These are phyloP conservation scores for Acanthamoeba rhysodes DNA, from an alignment of 208 protist genomes.

Conservation along the genomic window DNA sequence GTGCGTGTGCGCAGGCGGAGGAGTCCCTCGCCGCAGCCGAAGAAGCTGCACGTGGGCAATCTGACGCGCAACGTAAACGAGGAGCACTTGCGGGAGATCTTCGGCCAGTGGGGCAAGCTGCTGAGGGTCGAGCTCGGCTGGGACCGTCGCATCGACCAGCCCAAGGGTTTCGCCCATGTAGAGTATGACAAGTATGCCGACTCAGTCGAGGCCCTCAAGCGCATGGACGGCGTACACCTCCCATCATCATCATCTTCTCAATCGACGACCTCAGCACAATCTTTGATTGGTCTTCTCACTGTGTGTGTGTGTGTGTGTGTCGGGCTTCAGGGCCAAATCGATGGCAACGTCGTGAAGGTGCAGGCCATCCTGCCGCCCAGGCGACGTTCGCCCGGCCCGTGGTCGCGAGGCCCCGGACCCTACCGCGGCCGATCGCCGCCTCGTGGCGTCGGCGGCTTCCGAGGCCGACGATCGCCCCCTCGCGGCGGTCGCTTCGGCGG, in stretches of 20 bases:
- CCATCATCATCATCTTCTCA: background rate
- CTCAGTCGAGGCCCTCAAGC: constrained; percentile 14
- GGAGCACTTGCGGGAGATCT: constrained; percentile 45
- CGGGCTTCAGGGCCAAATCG: constrained; percentile 26
- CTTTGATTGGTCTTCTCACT: background rate
- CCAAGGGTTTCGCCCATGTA: constrained; percentile 44
- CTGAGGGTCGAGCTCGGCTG: constrained; percentile 11
- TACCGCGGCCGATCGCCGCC: constrained; percentile 25
- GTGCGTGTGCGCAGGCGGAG: background rate
- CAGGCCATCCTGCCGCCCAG: constrained; percentile 27
- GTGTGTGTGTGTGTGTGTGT: background rate
- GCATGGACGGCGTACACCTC: constrained; percentile 54
- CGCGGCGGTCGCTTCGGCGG: background rate
- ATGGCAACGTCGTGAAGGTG: constrained; percentile 60
- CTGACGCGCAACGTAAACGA: constrained; percentile 67
- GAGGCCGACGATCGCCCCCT: background rate
- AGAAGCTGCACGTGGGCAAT: constrained; percentile 52
- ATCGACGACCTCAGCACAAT: too few relatives aligned
- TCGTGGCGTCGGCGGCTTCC: background rate
- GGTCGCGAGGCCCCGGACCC: background rate
- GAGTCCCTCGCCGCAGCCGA: constrained; percentile 33
- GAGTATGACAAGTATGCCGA: constrained; percentile 45
- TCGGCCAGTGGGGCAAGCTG: background rate
- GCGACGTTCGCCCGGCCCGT: constrained; percentile 40
- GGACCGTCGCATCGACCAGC: constrained; percentile 16